These are phyloP conservation scores for Mortierella sp. DNA, from an alignment of 371 early-diverging fungal genomes.

Conservation along the genomic window DNA sequence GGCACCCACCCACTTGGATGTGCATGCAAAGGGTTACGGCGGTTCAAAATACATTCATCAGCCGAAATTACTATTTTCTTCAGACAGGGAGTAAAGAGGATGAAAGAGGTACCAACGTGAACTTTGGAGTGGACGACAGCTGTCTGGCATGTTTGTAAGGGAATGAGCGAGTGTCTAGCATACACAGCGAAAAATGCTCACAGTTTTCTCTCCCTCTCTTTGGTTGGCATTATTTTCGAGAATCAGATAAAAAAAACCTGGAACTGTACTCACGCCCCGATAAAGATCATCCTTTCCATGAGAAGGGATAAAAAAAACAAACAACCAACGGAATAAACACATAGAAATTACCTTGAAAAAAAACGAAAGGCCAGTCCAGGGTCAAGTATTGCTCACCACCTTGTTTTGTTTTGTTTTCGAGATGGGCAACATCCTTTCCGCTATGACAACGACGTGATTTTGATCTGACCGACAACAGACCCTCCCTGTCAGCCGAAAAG, in stretches of 20 bases:
- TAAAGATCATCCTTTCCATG: neutral
- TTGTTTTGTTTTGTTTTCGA: neutral
- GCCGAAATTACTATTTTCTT: slow-evolving; percentile 1
- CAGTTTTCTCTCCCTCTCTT: neutral
- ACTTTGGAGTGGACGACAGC: no score
- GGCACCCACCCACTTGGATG: neutral
- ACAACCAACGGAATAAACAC: neutral
- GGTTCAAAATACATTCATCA: neutral
- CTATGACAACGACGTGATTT: neutral
- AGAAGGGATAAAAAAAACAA: neutral
- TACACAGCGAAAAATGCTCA: no score
- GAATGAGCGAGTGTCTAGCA: no score
- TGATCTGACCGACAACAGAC: no score
- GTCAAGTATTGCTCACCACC: no score
- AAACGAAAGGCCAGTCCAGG: no score
- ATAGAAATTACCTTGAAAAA: no score
- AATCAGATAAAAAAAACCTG: neutral
- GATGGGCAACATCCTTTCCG: neutral
- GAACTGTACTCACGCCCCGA: neutral
- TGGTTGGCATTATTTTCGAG: neutral
- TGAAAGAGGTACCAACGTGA: neutral
- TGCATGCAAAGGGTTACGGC: neutral
- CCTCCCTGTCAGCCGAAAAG: no score
- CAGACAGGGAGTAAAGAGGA: neutral
- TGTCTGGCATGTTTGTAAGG: no score